Percentiles rank a stretch among this genome's conserved stretches.
These are phyloP conservation scores for Acanthamoeba triangularis DNA, from an alignment of 208 protist species.

Conservation along the genomic window DNA sequence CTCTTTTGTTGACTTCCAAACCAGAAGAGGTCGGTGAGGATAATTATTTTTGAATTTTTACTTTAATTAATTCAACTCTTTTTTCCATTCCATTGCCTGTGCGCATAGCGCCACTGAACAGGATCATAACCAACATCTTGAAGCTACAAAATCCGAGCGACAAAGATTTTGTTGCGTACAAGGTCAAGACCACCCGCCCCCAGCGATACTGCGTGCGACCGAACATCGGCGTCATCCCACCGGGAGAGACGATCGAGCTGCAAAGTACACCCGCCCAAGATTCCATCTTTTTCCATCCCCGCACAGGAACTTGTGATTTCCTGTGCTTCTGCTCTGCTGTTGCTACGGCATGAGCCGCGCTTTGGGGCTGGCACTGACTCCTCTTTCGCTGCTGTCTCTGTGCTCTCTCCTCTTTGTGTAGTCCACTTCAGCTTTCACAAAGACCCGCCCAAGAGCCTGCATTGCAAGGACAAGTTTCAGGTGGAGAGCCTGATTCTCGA, in stretches of 20 bases:
- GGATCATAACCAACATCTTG: conserved; percentile 76
- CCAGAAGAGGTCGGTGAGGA: not conserved
- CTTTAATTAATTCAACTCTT: not conserved
- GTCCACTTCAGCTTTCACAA: conserved; percentile 79
- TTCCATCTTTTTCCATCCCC: not conserved
- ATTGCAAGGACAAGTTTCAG: conserved; percentile 78
- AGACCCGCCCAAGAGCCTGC: conserved; percentile 72
- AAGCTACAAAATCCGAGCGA: conserved; percentile 66
- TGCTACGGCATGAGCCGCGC: not conserved
- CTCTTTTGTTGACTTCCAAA: not conserved
- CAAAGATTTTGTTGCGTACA: conserved; percentile 80
- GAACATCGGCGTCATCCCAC: conserved; percentile 82
- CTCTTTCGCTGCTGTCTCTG: not conserved
- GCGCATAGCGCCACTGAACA: conserved; percentile 76
- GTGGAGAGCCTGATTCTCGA: conserved; percentile 60
- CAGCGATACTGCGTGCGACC: conserved; percentile 84
- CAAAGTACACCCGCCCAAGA: conserved; percentile 63
- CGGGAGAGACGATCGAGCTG: conserved; percentile 81
- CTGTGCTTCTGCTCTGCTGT: not conserved
- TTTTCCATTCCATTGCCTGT: not conserved
- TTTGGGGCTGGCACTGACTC: not conserved
- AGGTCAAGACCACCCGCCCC: conserved; percentile 85
- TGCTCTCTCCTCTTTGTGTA: not conserved
- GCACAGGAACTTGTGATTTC: not conserved
- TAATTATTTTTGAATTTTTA: not conserved